Conservation (phyloP, 2,329 filamentous ascomycete genomes). For the Calonectria hongkongensis region DNA sequence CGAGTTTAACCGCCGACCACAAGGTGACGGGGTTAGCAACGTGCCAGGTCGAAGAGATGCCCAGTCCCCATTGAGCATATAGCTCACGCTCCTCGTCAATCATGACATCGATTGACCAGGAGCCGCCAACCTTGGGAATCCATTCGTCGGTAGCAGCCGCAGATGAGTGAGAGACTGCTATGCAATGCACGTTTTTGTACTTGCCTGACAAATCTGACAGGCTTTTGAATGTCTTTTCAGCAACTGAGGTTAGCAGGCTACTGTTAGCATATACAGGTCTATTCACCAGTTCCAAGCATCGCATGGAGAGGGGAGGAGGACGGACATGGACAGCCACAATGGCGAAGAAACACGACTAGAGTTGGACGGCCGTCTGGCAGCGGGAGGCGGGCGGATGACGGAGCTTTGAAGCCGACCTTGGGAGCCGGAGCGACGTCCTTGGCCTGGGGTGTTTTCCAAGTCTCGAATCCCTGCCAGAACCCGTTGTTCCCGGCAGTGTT, state of each 20-base stretch:
- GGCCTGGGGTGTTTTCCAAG: conserved; percentile 63
- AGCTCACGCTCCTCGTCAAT: conserved; percentile 76
- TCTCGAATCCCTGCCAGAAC: conserved; percentile 63
- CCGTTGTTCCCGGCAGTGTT: conserved; percentile 40
- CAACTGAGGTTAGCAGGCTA: conserved; percentile 67
- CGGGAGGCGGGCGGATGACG: conserved; percentile 69
- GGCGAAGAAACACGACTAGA: conserved; percentile 80
- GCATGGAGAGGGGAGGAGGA: background rate
- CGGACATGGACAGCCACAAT: conserved; percentile 85
- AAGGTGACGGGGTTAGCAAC: conserved; percentile 76
- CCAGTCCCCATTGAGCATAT: conserved; percentile 81
- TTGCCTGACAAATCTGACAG: conserved; percentile 71
- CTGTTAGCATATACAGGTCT: background rate
- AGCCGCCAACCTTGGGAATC: conserved; percentile 73
- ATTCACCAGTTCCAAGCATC: too few species aligned
- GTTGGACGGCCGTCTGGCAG: conserved; percentile 74
- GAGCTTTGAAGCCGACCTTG: conserved; percentile 73
- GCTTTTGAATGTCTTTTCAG: conserved; percentile 78
- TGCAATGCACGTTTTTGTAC: conserved; percentile 71
- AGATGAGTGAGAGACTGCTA: conserved; percentile 78
- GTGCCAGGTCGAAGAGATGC: conserved; percentile 76
- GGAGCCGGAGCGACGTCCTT: conserved; percentile 69
- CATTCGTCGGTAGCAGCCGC: conserved; percentile 72
- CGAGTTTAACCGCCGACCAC: conserved; percentile 74
- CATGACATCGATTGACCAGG: conserved; percentile 75